Percentiles rank a stretch among this genome's conserved stretches.
phyloP scores from a whole-genome alignment of 2,329 filamentous ascomycete genomes.

The Arachnopeziza araneosa region DNA sequence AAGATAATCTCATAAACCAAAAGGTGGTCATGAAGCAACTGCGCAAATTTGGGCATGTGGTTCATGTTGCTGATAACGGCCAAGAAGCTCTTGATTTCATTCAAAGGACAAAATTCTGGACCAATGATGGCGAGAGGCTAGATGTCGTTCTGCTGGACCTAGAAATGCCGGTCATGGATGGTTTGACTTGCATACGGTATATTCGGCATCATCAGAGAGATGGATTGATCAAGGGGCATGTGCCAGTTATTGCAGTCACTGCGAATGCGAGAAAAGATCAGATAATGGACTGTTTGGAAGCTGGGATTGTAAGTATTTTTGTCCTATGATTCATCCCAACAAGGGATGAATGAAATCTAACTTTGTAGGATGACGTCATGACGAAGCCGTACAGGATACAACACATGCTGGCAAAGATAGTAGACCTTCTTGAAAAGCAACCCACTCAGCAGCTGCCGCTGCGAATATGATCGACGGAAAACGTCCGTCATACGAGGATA shows the following conservation, averaged over 20 bases:
- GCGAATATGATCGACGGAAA: not conserved
- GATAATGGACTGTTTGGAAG: constrained; percentile 60
- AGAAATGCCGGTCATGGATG: constrained; percentile 80
- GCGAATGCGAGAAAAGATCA: constrained; percentile 72
- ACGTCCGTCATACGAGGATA: not conserved
- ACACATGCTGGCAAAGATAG: constrained; percentile 22
- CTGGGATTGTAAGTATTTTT: constrained; percentile 56
- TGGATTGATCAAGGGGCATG: constrained; percentile 52
- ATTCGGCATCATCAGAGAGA: constrained; percentile 62
- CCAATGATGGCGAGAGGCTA: constrained; percentile 37
- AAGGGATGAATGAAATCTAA: constrained; percentile 11
- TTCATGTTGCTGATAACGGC: constrained; percentile 59
- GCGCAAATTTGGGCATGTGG: constrained; percentile 52
- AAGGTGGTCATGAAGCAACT: constrained; percentile 47
- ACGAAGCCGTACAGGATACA: constrained; percentile 23
- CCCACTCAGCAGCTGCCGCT: not conserved
- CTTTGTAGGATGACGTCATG: constrained; percentile 20
- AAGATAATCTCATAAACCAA: constrained; percentile 57
- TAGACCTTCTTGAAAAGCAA: not conserved
- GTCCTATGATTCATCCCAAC: not conserved
- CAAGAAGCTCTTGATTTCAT: constrained; percentile 54
- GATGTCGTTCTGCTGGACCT: constrained; percentile 72
- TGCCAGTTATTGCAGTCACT: constrained; percentile 70
- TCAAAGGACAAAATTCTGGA: constrained; percentile 50
- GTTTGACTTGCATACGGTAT: constrained; percentile 62